phyloP scores from a whole-genome alignment of 768 basidiomycete species.

The Pleurotus platypus region DNA sequence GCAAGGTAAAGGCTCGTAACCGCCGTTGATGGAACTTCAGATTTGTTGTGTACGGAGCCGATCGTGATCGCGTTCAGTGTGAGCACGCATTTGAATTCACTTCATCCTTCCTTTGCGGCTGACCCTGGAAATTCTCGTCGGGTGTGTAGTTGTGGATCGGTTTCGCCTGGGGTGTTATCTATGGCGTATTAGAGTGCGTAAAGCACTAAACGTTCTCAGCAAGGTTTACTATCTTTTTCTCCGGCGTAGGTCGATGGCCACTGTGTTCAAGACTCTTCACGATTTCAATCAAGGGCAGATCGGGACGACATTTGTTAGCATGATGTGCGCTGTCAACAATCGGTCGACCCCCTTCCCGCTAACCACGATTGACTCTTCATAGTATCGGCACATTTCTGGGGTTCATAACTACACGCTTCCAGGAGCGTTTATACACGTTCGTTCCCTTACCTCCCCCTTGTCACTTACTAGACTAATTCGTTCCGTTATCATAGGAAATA shows the following conservation, averaged over 20 bases:
- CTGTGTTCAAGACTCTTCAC: conserved; percentile 46
- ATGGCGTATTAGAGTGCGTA: conserved; percentile 47
- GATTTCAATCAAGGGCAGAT: conserved; percentile 45
- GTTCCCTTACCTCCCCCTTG: conserved; percentile 10
- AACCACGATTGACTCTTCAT: conserved; percentile 5
- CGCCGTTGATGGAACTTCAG: conserved; percentile 25
- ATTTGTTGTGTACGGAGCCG: conserved; percentile 68
- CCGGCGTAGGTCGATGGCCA: conserved; percentile 38
- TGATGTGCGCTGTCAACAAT: conserved; percentile 30
- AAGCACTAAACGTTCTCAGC: not conserved
- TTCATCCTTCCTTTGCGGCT: conserved; percentile 26
- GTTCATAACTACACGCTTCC: conserved; percentile 37
- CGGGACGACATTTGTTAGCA: conserved; percentile 46
- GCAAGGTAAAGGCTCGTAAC: not conserved
- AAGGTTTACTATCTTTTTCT: not conserved
- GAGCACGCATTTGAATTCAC: conserved; percentile 15
- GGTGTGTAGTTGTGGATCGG: conserved; percentile 59
- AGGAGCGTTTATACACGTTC: conserved; percentile 43
- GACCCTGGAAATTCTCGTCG: conserved; percentile 11
- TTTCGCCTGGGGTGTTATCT: conserved; percentile 76
- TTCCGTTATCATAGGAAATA: conserved; percentile 17
- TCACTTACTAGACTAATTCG: not conserved
- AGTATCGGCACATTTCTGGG: conserved; percentile 46
- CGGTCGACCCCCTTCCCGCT: not conserved
- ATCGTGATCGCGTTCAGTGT: conserved; percentile 74